Evolutionary conservation across 805 yeast species (phyloP), one percentile per base, ranked within the genome.

Genomic region (Pichia occidentalis): DNA sequence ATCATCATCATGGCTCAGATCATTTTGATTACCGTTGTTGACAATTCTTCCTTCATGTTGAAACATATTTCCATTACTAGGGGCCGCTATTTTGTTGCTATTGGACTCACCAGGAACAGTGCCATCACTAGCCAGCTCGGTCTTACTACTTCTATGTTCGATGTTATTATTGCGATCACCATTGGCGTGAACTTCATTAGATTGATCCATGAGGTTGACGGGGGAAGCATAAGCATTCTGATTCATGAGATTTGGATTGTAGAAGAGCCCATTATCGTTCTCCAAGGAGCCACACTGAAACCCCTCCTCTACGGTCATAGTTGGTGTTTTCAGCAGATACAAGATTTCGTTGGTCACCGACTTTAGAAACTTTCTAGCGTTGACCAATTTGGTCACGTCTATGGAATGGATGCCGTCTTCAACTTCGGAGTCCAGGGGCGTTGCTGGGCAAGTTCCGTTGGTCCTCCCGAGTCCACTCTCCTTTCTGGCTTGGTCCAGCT

Each of bases 271-370:
- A 27, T 36, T 33, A 9, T 28, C 30, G 6, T n/a, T n/a, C 18
- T 22, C 1, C 27, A 11, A 7, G 34, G 4, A 7, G 28, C 13
- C 17, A 40, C 34, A 33, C 43, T 48, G 24, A 43, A 38, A 12
- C 45, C 51, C 21, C 39, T 40, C 7, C 49, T 22, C 11, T 45
- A 23, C 23, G 7, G 24, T 19, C 28, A 59, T 28, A 9, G 53
- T 48, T 3, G 65, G 65, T 2, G 65, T 51, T 36, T 61, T 61
- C 24, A 62, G 39, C 29, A 62, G 44, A 38, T 53, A 56, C 18
- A 62, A 45, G n/a, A 62, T 59, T 42, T 62, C 67, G 43, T 52
- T 56, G 1, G 67, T 61, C 2, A 64, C 59, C 3, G 58, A 44
- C 39, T 54, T 60, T 28, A 62, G 44, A 31, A 61, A 62, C 19